A percentile compares a stretch with the other conserved stretches of the same genome.
Evolutionary conservation across 345 rosid genomes (phyloP).

Genomic region (Rubroshorea leprosula): DNA sequence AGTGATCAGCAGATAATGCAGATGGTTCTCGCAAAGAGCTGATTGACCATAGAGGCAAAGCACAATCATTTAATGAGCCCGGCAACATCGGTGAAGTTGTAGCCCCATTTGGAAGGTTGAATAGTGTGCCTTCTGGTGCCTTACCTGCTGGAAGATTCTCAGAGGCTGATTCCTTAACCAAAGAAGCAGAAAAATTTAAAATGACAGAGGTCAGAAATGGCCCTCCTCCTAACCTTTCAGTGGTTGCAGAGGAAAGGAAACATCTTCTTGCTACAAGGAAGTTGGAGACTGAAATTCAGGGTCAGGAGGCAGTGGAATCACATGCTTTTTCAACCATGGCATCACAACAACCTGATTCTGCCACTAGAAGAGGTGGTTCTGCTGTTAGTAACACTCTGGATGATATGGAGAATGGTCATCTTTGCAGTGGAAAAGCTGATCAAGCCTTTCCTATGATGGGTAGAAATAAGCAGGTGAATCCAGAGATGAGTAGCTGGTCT

Average conservation of each 20-base stretch:
- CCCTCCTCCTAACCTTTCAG: constrained; percentile 26
- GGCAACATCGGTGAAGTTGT: constrained; percentile 37
- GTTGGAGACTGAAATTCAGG: constrained; percentile 41
- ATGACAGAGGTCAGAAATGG: constrained; percentile 36
- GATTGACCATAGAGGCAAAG: constrained; percentile 43
- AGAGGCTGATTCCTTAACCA: constrained; percentile 39
- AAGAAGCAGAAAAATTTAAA: constrained; percentile 41
- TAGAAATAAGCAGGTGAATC: constrained; percentile 34
- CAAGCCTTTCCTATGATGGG: constrained; percentile 31
- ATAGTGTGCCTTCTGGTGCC: constrained; percentile 32
- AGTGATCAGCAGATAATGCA: constrained; percentile 33
- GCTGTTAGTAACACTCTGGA: constrained; percentile 22
- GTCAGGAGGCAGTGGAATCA: constrained; percentile 39
- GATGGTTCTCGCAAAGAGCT: constrained; percentile 51
- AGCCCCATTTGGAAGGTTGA: constrained; percentile 40
- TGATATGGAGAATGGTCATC: constrained; percentile 32
- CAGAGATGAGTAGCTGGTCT: constrained; percentile 43
- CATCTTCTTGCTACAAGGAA: constrained; percentile 32
- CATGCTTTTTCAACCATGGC: constrained; percentile 24
- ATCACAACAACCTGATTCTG: constrained; percentile 35
- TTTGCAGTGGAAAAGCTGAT: constrained; percentile 31
- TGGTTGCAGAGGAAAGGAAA: constrained; percentile 59
- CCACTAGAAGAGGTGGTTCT: constrained; percentile 27
- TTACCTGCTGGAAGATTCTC: constrained; percentile 44
- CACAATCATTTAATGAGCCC: constrained; percentile 35